Evolutionary conservation across 352 stramenopile species (phyloP), one percentile per base, ranked within the genome.

Genomic region (Thalassiosira hispida): DNA sequence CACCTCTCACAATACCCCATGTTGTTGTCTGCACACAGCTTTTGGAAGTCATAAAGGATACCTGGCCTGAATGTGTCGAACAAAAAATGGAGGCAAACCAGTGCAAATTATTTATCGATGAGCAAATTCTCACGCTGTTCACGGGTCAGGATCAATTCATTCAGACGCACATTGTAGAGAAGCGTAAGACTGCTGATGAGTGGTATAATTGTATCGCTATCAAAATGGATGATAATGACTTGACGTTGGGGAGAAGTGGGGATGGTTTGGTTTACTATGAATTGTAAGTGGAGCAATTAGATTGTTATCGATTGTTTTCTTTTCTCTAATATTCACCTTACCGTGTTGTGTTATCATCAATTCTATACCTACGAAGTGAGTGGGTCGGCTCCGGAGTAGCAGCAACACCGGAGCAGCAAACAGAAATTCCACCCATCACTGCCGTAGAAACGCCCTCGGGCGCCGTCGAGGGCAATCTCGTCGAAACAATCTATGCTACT

Each of bases 81-180:
- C 2, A 31, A 0, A n/a, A 31, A 2, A 29, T 71, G 47, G 61
- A 23, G 3, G 69, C 57, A 18, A 33, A n/a, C 2, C 7, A 22
- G 12, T 78, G 69, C 59, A 78, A 78, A 35, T 20, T 35, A 0
- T 66, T 60, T 23, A 78, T 78, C 22, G 69, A 77, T 23, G 0
- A 66, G 1, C 47, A 71, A 51, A 78, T 78, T 23, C 14, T 60
- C 4, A 22, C 0, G 1, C n/a, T 22, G 6, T 63, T 64, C 49
- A 66, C 59, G 0, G 59, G 29, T 9, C 0, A 0, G 2, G 53
- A 78, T 25, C 2, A 40, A 25, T 62, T 20, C 11, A 60, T 65
- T 6, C 51, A 60, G 9, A 29, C 23, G 1, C 40, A 65, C 12
- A 70, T 78, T 18, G 47, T 35, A 0, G 27, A 9, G 16, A 72